These are phyloP conservation scores for Ormosia emarginata DNA, from an alignment of 306 rosid genomes.

Conservation along the genomic window DNA sequence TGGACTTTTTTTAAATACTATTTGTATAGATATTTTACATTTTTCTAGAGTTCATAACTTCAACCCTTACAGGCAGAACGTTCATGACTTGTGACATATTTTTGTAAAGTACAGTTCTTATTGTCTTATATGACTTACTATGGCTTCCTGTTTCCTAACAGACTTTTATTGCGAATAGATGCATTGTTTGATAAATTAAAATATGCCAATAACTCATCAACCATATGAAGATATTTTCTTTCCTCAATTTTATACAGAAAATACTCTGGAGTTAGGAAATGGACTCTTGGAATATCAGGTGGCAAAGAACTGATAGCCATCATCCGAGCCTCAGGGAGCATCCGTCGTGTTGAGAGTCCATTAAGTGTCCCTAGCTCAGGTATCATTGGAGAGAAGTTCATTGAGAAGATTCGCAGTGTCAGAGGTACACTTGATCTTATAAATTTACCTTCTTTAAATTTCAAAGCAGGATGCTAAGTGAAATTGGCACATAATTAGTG, in stretches of 20 bases:
- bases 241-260: constrained; percentile 47
- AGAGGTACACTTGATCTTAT: constrained; percentile 59
- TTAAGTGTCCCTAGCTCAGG: constrained; percentile 59
- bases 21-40: background rate
- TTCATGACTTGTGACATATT: background rate
- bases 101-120: background rate
- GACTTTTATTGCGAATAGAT: background rate
- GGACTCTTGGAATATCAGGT: constrained; percentile 79
- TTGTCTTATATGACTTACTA: background rate
- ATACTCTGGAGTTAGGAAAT: constrained; percentile 70
- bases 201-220: background rate
- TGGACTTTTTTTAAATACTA: background rate
- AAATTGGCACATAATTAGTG: background rate
- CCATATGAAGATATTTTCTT: background rate
- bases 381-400: constrained; percentile 76
- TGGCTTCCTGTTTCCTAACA: constrained; percentile 3
- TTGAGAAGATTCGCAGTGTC: constrained; percentile 81
- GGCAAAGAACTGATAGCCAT: constrained; percentile 84
- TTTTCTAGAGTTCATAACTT: background rate
- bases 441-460: constrained; percentile 15
- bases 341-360: constrained; percentile 62
- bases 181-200: background rate
- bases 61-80: background rate
- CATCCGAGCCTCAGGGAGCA: constrained; percentile 91
- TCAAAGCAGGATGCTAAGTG: background rate